A percentile compares a stretch with the other conserved stretches of the same genome.
Evolutionary conservation across 139 green algal species (phyloP).

Genomic region (Gonium pectorale): DNA sequence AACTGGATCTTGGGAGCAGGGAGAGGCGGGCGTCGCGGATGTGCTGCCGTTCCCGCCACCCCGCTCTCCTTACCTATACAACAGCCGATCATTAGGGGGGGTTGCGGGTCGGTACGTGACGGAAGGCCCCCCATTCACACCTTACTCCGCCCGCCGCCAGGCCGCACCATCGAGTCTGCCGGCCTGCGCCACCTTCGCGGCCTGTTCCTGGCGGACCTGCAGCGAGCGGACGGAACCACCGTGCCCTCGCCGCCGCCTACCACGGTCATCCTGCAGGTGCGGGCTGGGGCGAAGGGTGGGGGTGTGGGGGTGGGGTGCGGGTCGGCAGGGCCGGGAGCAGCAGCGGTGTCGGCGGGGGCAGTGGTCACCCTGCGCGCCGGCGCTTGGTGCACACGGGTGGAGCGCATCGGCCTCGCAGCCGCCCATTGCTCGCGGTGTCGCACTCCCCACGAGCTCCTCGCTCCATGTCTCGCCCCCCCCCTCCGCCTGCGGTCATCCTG

Average conservation of each 20-base stretch:
- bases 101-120: too few relatives aligned
- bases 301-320: neutral
- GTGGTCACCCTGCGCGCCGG: too few relatives aligned
- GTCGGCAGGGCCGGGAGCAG: neutral
- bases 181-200: slow-evolving; percentile 46
- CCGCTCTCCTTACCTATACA: too few relatives aligned
- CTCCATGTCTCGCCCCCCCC: neutral
- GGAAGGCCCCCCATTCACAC: neutral
- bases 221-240: slow-evolving; percentile 26
- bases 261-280: slow-evolving; percentile 34
- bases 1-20: too few relatives aligned
- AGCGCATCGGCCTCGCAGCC: too few relatives aligned
- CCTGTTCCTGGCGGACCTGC: slow-evolving; percentile 47
- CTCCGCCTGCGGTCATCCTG: neutral
- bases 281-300: neutral
- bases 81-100: too few relatives aligned
- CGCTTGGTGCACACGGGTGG: too few relatives aligned
- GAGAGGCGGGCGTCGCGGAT: too few relatives aligned
- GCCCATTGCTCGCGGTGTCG: too few relatives aligned
- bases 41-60: too few relatives aligned
- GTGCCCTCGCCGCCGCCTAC: slow-evolving; percentile 41
- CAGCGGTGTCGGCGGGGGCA: too few relatives aligned
- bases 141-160: neutral
- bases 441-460: too few relatives aligned
- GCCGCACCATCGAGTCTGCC: slow-evolving; percentile 43